phyloP scores from a whole-genome alignment of 202 grass and related monocot genomes.

The Alloteropsis angusta region DNA sequence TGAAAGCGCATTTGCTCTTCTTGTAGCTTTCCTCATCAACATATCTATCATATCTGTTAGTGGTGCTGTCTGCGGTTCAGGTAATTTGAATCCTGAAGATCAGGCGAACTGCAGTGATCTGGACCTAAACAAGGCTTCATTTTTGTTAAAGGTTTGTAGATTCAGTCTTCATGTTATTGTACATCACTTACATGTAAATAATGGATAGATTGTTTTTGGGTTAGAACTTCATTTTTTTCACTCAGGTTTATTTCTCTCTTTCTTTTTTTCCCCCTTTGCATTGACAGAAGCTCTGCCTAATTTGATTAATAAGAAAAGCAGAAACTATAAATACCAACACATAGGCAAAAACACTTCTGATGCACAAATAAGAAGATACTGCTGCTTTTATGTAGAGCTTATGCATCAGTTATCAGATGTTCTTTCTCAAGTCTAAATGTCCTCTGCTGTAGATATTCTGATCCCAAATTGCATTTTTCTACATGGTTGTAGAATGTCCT shows the following conservation, averaged over 20 bases:
- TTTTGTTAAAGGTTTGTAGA: slow-evolving; percentile 73
- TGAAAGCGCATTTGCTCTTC: slow-evolving; percentile 95
- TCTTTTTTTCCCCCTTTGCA: neutral
- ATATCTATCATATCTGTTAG: slow-evolving; percentile 95
- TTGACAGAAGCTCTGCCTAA: neutral
- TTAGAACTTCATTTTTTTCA: neutral
- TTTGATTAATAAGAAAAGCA: neutral
- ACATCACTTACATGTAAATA: neutral
- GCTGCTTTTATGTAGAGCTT: neutral
- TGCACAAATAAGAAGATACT: neutral
- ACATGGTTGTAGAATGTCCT: slow-evolving; percentile 71
- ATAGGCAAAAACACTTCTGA: neutral
- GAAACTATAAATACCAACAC: neutral
- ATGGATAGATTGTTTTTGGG: neutral
- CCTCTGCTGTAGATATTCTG: neutral
- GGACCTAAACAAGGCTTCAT: slow-evolving; percentile 96
- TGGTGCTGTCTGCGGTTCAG: slow-evolving; percentile 67
- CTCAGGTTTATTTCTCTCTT: neutral
- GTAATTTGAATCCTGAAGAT: slow-evolving; percentile 64
- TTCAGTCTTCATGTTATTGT: neutral
- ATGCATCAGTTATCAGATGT: neutral
- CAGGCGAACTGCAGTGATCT: slow-evolving; percentile 68
- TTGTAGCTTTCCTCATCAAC: slow-evolving; percentile 93
- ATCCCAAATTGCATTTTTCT: neutral
- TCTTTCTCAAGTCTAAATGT: neutral